phyloP scores from a whole-genome alignment of 2,329 filamentous ascomycete genomes.

The Colletotrichum melonis region DNA sequence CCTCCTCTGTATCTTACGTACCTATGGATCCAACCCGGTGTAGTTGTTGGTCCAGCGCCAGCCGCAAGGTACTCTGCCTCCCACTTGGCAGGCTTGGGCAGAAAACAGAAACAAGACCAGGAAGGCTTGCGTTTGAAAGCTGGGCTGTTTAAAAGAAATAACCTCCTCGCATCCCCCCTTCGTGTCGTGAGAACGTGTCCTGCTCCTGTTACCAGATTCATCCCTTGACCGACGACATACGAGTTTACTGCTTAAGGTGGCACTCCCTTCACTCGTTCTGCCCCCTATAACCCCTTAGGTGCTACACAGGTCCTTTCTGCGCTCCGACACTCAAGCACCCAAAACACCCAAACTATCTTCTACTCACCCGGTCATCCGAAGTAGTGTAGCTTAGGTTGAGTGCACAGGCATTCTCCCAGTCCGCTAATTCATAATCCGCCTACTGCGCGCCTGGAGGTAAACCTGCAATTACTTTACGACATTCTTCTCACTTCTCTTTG shows the following conservation, averaged over 20 bases:
- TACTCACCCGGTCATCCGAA: constrained; percentile 26
- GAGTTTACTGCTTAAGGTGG: not conserved
- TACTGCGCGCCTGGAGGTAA: constrained; percentile 5
- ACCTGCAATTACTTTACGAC: constrained; percentile 29
- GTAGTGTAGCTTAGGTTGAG: constrained; percentile 18
- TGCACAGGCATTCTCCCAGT: constrained; percentile 24
- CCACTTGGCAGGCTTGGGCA: constrained; percentile 29
- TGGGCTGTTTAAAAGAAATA: constrained; percentile 29
- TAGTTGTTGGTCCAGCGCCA: not conserved
- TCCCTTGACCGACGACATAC: constrained; percentile 19
- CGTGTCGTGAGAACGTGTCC: constrained; percentile 8
- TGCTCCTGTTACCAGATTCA: constrained; percentile 18
- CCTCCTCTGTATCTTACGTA: too few species aligned
- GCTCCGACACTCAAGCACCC: constrained; percentile 14
- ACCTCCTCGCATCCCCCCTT: constrained; percentile 18
- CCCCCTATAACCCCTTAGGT: constrained; percentile 5
- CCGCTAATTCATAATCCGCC: constrained; percentile 22
- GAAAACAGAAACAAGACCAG: constrained; percentile 22
- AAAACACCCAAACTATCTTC: not conserved
- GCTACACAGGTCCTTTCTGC: not conserved
- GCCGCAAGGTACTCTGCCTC: constrained; percentile 16
- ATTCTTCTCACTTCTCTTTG: not conserved
- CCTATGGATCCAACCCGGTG: not conserved
- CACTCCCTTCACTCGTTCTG: constrained; percentile 29
- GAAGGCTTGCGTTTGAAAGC: constrained; percentile 27